Conservation (phyloP, 2,329 filamentous ascomycete genomes). For the Fusarium metavorans region DNA sequence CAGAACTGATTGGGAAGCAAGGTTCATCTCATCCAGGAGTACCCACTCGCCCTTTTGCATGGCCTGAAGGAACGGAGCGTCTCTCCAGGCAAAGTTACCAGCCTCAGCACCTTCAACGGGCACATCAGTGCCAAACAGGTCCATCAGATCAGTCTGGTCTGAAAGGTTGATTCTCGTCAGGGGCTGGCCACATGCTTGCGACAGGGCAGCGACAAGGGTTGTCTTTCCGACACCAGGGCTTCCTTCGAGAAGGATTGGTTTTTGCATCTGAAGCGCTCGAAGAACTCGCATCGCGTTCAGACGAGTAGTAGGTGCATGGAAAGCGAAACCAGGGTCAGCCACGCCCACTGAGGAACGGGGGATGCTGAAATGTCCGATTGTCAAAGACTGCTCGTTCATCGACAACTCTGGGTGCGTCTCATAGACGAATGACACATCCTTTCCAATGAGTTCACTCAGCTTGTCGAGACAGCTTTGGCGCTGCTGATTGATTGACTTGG, state of each 20-base stretch:
- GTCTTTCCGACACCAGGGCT: conserved; percentile 99
- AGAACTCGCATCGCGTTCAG: conserved; percentile 92
- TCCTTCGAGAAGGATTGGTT: conserved; percentile 94
- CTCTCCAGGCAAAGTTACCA: conserved; percentile 93
- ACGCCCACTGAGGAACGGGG: conserved; percentile 58
- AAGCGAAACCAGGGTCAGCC: conserved; percentile 62
- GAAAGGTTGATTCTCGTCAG: conserved; percentile 96
- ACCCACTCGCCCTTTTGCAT: conserved; percentile 99
- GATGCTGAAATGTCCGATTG: conserved; percentile 81
- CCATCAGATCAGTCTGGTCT: conserved; percentile 97
- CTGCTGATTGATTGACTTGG: conserved; percentile 77
- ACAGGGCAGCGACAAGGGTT: conserved; percentile 87
- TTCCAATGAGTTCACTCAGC: conserved; percentile 73
- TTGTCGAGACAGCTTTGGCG: conserved; percentile 79
- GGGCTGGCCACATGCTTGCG: conserved; percentile 81
- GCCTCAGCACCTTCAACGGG: conserved; percentile 92
- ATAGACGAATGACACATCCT: conserved; percentile 75
- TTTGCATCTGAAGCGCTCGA: conserved; percentile 86
- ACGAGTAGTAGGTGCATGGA: conserved; percentile 90
- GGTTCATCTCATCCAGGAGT: conserved; percentile 96
- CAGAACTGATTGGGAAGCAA: conserved; percentile 95
- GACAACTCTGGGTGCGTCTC: conserved; percentile 69
- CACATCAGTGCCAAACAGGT: conserved; percentile 96
- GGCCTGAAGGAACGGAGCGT: conserved; percentile 93
- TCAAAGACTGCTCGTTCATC: conserved; percentile 64